These are phyloP conservation scores for Aspergillus japonicus DNA, from an alignment of 2,329 filamentous ascomycete species.

Conservation along the genomic window DNA sequence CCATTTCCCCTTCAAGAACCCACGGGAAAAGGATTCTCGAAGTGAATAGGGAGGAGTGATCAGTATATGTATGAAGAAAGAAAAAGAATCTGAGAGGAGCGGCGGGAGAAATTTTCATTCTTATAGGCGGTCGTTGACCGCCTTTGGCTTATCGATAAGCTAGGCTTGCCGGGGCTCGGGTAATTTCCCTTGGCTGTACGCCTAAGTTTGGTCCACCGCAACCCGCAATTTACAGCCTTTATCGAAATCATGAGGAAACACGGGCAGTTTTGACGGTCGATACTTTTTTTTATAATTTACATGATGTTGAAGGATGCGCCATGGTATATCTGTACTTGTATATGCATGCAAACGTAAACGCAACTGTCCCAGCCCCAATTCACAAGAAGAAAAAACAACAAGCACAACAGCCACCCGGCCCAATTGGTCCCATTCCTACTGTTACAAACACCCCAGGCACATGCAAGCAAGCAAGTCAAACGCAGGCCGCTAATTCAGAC, in stretches of 20 bases:
- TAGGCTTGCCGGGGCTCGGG: background rate
- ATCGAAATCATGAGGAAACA: too few relatives aligned
- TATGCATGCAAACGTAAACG: too few relatives aligned
- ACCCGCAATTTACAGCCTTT: too few relatives aligned
- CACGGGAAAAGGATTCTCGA: constrained; percentile 40
- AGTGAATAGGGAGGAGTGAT: constrained; percentile 50
- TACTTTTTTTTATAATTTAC: too few relatives aligned
- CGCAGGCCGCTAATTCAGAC: background rate
- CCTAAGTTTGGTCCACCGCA: too few relatives aligned
- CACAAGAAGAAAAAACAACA: too few relatives aligned
- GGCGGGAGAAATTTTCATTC: constrained; percentile 22
- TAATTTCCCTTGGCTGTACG: too few relatives aligned
- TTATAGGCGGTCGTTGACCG: constrained; percentile 25
- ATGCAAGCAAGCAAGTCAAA: background rate
- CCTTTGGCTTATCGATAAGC: constrained; percentile 38
- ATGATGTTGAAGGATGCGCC: too few relatives aligned
- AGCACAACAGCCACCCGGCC: background rate
- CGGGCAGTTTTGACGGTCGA: too few relatives aligned
- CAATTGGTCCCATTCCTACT: background rate
- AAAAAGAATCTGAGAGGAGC: constrained; percentile 28
- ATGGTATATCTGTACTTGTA: too few relatives aligned
- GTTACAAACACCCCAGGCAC: background rate
- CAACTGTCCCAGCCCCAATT: too few relatives aligned
- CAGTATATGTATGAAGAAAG: constrained; percentile 40
- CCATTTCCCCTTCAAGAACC: constrained; percentile 49